Percentiles rank a stretch among this genome's conserved stretches.
phyloP scores from a whole-genome alignment of 2,329 filamentous ascomycete species.

The Penicillium verrucosum region DNA sequence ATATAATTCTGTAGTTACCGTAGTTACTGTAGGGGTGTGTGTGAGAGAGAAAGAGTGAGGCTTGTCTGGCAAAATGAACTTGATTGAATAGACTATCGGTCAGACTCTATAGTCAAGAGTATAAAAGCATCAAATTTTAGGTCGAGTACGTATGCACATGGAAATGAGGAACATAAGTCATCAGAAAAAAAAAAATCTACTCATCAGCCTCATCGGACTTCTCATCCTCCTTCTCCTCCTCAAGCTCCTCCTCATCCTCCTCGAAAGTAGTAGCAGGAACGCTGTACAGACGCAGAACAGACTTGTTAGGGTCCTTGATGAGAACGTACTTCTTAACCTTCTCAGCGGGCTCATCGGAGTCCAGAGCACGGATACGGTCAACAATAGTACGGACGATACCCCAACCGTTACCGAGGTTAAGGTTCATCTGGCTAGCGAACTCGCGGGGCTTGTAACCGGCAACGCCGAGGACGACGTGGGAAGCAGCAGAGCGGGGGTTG shows the following conservation, averaged over 20 bases:
- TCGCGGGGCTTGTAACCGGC: slow-evolving; percentile 97
- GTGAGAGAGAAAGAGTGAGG: not conserved
- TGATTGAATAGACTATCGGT: not conserved
- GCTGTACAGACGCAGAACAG: slow-evolving; percentile 87
- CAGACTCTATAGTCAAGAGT: slow-evolving; percentile 5
- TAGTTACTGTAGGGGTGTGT: too few relatives aligned
- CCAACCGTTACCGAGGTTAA: slow-evolving; percentile 96
- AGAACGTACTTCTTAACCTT: slow-evolving; percentile 51
- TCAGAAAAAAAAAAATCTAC: slow-evolving; percentile 21
- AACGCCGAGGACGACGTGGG: slow-evolving; percentile 92
- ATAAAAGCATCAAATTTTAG: slow-evolving; percentile 12
- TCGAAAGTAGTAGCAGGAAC: slow-evolving; percentile 86
- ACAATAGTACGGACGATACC: slow-evolving; percentile 97
- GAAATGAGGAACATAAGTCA: slow-evolving; percentile 12
- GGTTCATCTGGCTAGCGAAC: slow-evolving; percentile 96
- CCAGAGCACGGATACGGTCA: slow-evolving; percentile 62
- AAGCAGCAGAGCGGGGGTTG: slow-evolving; percentile 88
- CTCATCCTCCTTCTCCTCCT: slow-evolving; percentile 53
- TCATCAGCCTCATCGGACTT: slow-evolving; percentile 53
- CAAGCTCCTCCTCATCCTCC: slow-evolving; percentile 68
- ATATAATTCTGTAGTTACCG: not conserved
- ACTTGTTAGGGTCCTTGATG: slow-evolving; percentile 92
- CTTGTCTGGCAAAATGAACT: not conserved
- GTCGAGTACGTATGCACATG: slow-evolving; percentile 20
- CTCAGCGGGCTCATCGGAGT: slow-evolving; percentile 42